Evolutionary conservation across 352 stramenopile species (phyloP), one percentile per base, ranked within the genome.

Genomic region (Nothophytophthora sp.): DNA sequence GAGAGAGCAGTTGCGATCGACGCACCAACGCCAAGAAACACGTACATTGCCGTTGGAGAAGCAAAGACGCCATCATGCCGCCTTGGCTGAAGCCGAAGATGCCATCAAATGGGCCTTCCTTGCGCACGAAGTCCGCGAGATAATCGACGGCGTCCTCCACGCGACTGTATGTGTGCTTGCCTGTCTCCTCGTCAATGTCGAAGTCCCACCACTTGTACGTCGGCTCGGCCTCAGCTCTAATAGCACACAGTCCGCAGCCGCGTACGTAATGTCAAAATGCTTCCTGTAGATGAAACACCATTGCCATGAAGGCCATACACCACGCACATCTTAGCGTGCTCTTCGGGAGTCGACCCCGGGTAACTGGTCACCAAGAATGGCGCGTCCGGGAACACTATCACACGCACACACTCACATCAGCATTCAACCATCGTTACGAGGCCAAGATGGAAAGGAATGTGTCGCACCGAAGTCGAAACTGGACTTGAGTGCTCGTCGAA

Each of bases 11-110:
- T 50, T n/a, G 38, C 28, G n/a, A 24, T n/a, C 10, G 8, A 48
- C 39, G 1, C 22, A 22, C n/a, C n/a, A 30, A 15, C 11, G 38
- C 13, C 22, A 45, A 16, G 10, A 9, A 2, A 60, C 47, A 48
- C 63, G 18, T 69, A 72, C 58, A 70, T 32, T 92, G 80, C 16
- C 68, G 64, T 24, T 90, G 76, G 8, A 93, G 55, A 19, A 92
- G 60, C 20, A 84, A 28, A 0, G 74, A 81, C 0, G 83, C 76
- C 46, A 91, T 80, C 23, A 78, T 84, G 15, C 81, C 85, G 28
- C 85, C 85, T 45, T 94, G 83, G 52, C 82, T 93, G 52, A 95
- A 95, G 25, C 85, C 85, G 35, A 93, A 90, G 28, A 95, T 73
- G 16, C 86, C 86, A 33, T 94, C 75, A 43, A 95, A 95, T 9